These are phyloP conservation scores for Kodamaea sagamina DNA, from an alignment of 805 yeast species.

Conservation along the genomic window DNA sequence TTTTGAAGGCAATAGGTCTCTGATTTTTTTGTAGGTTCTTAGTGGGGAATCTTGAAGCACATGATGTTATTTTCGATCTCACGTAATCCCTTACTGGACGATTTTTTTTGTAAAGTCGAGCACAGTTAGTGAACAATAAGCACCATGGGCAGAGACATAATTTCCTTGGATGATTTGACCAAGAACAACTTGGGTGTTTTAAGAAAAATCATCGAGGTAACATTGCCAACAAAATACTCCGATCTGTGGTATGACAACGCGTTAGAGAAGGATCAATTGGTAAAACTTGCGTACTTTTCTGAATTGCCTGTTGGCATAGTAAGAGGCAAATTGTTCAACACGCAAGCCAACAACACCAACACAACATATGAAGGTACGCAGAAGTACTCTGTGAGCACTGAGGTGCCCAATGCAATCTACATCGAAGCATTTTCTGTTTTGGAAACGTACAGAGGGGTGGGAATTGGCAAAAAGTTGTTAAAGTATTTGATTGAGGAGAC, in stretches of 20 bases:
- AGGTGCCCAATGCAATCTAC: constrained; percentile 55
- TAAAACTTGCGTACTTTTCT: constrained; percentile 62
- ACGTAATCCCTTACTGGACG: no score
- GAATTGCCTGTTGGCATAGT: constrained; percentile 83
- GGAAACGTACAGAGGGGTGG: constrained; percentile 58
- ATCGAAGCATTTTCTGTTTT: constrained; percentile 70
- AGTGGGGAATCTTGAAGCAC: not conserved
- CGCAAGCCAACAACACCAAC: constrained; percentile 36
- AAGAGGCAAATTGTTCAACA: constrained; percentile 53
- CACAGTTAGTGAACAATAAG: no score
- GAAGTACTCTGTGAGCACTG: constrained; percentile 24
- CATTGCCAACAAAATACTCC: constrained; percentile 54
- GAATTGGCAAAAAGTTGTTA: constrained; percentile 63
- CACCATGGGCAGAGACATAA: constrained; percentile 41
- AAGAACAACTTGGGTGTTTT: constrained; percentile 60
- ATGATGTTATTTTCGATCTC: not conserved
- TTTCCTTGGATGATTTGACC: constrained; percentile 61
- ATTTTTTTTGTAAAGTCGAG: no score
- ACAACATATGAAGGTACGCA: constrained; percentile 28
- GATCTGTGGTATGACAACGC: constrained; percentile 55
- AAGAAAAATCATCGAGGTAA: constrained; percentile 53
- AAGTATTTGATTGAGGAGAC: constrained; percentile 59
- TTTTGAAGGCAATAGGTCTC: no score
- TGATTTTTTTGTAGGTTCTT: no score
- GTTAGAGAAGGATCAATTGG: constrained; percentile 49